Evolutionary conservation across 305 asterid genomes (phyloP).

Genomic region (Nicotiana rustica): DNA sequence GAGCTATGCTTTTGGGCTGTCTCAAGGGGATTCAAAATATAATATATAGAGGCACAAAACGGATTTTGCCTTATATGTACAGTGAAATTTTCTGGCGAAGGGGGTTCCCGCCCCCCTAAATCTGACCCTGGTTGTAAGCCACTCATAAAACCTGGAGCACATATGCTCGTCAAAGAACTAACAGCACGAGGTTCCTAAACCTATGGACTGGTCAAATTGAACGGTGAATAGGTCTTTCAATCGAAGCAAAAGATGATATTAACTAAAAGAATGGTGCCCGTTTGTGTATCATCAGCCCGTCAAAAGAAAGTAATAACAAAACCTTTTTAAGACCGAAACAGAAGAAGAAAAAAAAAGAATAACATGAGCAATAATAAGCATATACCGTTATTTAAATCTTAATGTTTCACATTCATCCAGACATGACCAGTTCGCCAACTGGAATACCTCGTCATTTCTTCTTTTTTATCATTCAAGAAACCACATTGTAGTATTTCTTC

Average conservation of each 20-base stretch:
- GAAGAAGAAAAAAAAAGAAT: not conserved
- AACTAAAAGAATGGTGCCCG: slow-evolving; percentile 6
- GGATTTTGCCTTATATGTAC: too few relatives aligned
- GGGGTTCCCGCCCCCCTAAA: too few relatives aligned
- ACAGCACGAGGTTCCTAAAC: not conserved
- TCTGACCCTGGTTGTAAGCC: not conserved
- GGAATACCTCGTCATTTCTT: slow-evolving; percentile 20
- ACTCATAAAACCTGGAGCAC: not conserved
- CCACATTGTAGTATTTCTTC: not conserved
- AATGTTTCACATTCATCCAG: not conserved
- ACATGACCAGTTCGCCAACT: slow-evolving; percentile 5
- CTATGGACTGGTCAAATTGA: not conserved
- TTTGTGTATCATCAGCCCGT: slow-evolving; percentile 22
- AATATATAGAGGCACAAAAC: too few relatives aligned
- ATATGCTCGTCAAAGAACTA: not conserved
- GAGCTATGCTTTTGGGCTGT: too few relatives aligned
- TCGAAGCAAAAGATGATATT: not conserved
- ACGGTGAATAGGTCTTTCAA: not conserved
- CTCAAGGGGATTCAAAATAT: too few relatives aligned
- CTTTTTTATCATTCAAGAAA: not conserved
- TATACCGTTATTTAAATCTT: not conserved
- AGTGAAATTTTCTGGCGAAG: too few relatives aligned
- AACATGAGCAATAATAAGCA: not conserved
- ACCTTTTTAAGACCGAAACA: not conserved
- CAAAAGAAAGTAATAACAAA: slow-evolving; percentile 28